Conservation (phyloP, 805 yeast species). For the Dipodascus geniculatus region DNA sequence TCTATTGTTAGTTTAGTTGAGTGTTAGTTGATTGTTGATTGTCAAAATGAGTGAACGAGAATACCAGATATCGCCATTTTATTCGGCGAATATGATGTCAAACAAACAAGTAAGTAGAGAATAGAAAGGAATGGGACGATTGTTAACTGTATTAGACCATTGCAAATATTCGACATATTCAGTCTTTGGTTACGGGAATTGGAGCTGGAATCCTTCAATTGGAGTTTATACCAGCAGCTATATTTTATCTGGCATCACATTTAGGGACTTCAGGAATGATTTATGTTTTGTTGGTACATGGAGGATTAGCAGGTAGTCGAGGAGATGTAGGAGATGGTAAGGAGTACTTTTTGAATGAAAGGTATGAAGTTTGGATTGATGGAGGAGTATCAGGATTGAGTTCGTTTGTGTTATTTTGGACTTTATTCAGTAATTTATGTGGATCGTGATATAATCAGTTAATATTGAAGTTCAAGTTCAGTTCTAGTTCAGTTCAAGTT, state of each 20-base stretch:
- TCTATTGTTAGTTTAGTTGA: too few species aligned
- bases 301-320: slow-evolving; percentile 24
- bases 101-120: not conserved
- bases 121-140: not conserved
- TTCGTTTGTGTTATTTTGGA: slow-evolving; percentile 48
- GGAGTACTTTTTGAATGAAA: slow-evolving; percentile 30
- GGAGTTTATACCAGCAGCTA: slow-evolving; percentile 25
- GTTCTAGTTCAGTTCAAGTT: not conserved
- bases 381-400: slow-evolving; percentile 38
- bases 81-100: not conserved
- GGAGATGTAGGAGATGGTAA: not conserved
- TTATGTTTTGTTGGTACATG: slow-evolving; percentile 26
- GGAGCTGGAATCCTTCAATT: slow-evolving; percentile 45
- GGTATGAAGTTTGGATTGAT: slow-evolving; percentile 32
- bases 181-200: slow-evolving; percentile 39
- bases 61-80: not conserved
- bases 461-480: too few species aligned
- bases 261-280: slow-evolving; percentile 14
- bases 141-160: slow-evolving; percentile 3
- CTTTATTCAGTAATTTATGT: slow-evolving; percentile 26
- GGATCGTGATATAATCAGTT: too few species aligned
- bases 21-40: too few species aligned
- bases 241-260: not conserved
- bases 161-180: slow-evolving; percentile 31
- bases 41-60: not conserved